A percentile compares a stretch with the other conserved stretches of the same genome.
phyloP scores from a whole-genome alignment of 2,329 filamentous ascomycete species.

The Lasiodiplodia hormozganensis region DNA sequence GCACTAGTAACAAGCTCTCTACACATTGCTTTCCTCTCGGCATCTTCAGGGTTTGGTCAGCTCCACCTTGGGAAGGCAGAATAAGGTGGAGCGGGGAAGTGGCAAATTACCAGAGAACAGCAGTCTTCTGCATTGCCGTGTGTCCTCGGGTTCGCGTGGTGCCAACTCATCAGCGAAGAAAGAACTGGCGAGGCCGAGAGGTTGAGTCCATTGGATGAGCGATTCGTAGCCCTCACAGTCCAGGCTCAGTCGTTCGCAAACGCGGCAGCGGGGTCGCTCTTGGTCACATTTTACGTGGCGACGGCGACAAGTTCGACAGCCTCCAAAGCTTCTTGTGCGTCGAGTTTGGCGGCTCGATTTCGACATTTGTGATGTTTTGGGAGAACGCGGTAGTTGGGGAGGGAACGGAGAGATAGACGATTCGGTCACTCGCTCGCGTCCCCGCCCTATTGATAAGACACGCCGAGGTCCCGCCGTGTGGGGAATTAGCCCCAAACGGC shows the following conservation, averaged over 20 bases:
- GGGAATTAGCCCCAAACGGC: not conserved
- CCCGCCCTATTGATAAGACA: constrained; percentile 10
- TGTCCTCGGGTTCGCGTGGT: not conserved
- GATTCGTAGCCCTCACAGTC: constrained; percentile 17
- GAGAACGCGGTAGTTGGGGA: not conserved
- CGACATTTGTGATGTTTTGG: constrained; percentile 6
- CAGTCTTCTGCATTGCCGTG: constrained; percentile 7
- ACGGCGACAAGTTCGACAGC: constrained; percentile 16
- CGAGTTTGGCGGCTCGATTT: not conserved
- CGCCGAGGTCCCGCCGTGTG: not conserved
- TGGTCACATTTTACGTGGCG: constrained; percentile 23
- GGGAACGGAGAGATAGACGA: not conserved
- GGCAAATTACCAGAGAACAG: not conserved
- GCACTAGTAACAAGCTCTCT: not conserved
- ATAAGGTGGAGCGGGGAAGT: not conserved
- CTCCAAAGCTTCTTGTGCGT: constrained; percentile 4
- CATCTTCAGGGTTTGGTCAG: not conserved
- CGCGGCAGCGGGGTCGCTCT: not conserved
- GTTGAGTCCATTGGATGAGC: constrained; percentile 15
- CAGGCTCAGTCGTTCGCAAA: constrained; percentile 11
- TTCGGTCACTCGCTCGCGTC: not conserved
- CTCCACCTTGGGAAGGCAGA: not conserved
- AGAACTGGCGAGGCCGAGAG: constrained; percentile 6
- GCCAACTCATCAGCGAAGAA: not conserved
- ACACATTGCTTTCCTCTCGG: constrained; percentile 19